Percentiles rank a stretch among this genome's conserved stretches.
phyloP scores from a whole-genome alignment of 2,329 filamentous ascomycete species.

The Fusarium sp. region DNA sequence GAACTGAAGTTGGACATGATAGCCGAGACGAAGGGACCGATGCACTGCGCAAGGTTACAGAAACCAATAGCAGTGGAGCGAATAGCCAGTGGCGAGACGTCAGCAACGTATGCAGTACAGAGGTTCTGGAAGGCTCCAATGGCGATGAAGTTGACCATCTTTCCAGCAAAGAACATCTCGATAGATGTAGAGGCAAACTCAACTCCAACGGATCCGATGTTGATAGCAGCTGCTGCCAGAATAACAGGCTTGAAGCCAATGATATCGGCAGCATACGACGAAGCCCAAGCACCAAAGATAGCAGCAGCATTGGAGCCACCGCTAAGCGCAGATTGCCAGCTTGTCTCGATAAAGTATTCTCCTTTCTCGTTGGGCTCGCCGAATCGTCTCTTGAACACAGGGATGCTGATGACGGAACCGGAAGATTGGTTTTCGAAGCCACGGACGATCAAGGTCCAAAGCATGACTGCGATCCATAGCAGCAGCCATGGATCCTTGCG shows the following conservation, averaged over 20 bases:
- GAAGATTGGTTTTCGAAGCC: slow-evolving; percentile 46
- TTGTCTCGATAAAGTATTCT: slow-evolving; percentile 41
- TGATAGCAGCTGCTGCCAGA: slow-evolving; percentile 38
- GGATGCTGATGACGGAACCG: slow-evolving; percentile 37
- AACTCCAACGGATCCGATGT: slow-evolving; percentile 46
- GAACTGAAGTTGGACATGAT: slow-evolving; percentile 53
- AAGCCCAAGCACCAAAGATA: slow-evolving; percentile 42
- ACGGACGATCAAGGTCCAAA: slow-evolving; percentile 47
- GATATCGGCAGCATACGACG: slow-evolving; percentile 42
- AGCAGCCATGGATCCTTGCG: slow-evolving; percentile 46
- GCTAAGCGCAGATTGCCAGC: slow-evolving; percentile 47
- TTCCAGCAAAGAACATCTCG: slow-evolving; percentile 47
- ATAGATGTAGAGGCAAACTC: slow-evolving; percentile 48
- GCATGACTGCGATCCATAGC: slow-evolving; percentile 48
- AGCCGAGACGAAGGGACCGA: slow-evolving; percentile 54
- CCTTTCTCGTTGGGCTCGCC: slow-evolving; percentile 21
- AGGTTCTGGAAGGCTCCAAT: slow-evolving; percentile 53
- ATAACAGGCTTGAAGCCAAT: slow-evolving; percentile 40
- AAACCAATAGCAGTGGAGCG: slow-evolving; percentile 52
- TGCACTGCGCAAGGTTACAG: slow-evolving; percentile 54
- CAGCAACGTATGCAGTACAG: slow-evolving; percentile 53
- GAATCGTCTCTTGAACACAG: slow-evolving; percentile 35
- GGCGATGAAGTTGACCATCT: slow-evolving; percentile 48
- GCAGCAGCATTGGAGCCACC: slow-evolving; percentile 42
- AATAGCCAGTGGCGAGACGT: slow-evolving; percentile 53